phyloP scores from a whole-genome alignment of 192 early-diverging fungal species.

The Jimgerdemannia lactiflua region DNA sequence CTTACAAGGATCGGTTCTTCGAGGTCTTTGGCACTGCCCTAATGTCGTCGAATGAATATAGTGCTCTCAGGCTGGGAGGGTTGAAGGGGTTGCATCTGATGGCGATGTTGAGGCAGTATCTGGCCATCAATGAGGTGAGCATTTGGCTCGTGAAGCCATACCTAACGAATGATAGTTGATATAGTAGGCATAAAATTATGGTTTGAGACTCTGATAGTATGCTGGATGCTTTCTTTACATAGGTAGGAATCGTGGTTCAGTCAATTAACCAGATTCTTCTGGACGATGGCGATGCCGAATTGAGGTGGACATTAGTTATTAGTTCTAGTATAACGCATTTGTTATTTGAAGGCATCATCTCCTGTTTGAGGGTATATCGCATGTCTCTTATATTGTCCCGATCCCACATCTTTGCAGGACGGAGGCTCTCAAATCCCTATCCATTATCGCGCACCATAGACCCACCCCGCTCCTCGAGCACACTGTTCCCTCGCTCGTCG shows the following conservation, averaged over 20 bases:
- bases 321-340: too few relatives aligned
- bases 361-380: not conserved
- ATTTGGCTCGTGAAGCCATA: not conserved
- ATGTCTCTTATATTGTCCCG: not conserved
- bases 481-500: constrained; percentile 53
- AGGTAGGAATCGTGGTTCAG: constrained; percentile 46
- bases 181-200: too few relatives aligned
- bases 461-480: constrained; percentile 40
- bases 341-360: too few relatives aligned
- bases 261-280: constrained; percentile 48
- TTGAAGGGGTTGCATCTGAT: constrained; percentile 70
- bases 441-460: constrained; percentile 37
- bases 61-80: constrained; percentile 64
- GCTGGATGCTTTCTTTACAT: not conserved
- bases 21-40: constrained; percentile 66
- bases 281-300: constrained; percentile 44
- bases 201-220: too few relatives aligned
- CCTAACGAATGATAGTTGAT: not conserved
- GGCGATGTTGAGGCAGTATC: constrained; percentile 51
- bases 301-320: constrained; percentile 29
- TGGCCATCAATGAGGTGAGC: constrained; percentile 53
- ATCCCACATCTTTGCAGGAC: constrained; percentile 23
- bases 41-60: constrained; percentile 71
- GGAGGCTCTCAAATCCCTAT: constrained; percentile 47
- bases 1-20: constrained; percentile 78